These are phyloP conservation scores for Pichia phayaonensis DNA, from an alignment of 805 yeast genomes.

Conservation along the genomic window DNA sequence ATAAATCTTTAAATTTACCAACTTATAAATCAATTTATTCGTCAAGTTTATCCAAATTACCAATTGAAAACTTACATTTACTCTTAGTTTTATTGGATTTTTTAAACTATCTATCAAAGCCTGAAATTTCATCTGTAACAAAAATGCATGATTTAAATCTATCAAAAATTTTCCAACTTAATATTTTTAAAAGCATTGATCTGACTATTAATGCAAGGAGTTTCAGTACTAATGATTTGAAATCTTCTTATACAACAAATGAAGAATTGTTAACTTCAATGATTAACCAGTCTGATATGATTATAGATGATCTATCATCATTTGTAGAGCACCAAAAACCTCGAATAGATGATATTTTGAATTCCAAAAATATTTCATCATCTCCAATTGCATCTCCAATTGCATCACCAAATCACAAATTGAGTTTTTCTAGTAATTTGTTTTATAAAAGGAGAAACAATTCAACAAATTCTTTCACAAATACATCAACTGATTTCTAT, in stretches of 20 bases:
- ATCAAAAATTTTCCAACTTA: slow-evolving; percentile 32
- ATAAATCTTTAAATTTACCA: not conserved
- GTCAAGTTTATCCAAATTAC: slow-evolving; percentile 15
- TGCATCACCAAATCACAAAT: not conserved
- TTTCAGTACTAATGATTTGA: slow-evolving; percentile 11
- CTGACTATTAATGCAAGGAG: slow-evolving; percentile 12
- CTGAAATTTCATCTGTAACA: slow-evolving; percentile 22
- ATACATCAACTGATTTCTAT: not conserved
- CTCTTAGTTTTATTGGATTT: slow-evolving; percentile 25
- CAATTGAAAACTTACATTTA: slow-evolving; percentile 26
- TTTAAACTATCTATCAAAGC: slow-evolving; percentile 19
- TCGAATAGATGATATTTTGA: slow-evolving; percentile 5
- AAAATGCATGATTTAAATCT: slow-evolving; percentile 32
- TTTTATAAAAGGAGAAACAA: slow-evolving; percentile 2
- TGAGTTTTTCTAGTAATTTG: not conserved
- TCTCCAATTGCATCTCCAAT: not conserved
- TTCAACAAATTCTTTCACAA: not conserved
- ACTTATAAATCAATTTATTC: slow-evolving; percentile 3
- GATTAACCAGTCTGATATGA: not conserved
- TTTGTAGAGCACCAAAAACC: not conserved
- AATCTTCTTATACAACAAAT: slow-evolving; percentile 3
- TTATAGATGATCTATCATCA: slow-evolving; percentile 2
- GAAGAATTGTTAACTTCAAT: slow-evolving; percentile 5
- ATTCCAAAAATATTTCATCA: not conserved
- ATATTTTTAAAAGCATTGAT: slow-evolving; percentile 30